phyloP scores from a whole-genome alignment of 208 protist species.

The Crithidia bombi region DNA sequence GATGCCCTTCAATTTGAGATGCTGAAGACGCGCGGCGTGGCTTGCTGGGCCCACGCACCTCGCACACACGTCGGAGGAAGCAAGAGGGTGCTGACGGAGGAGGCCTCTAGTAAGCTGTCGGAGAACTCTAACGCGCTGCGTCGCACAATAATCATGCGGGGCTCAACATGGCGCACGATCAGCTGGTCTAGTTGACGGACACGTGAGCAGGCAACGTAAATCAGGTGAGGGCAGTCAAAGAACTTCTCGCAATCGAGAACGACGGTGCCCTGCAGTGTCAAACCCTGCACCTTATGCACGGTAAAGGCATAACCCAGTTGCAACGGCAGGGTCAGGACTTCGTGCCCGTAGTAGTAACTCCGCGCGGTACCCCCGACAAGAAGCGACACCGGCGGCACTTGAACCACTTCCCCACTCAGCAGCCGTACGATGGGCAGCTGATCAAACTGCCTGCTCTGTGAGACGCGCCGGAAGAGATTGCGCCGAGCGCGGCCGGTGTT shows the following conservation, averaged over 20 bases:
- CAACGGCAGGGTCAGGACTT: conserved; percentile 77
- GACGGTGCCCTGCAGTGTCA: conserved; percentile 83
- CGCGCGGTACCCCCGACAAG: conserved; percentile 68
- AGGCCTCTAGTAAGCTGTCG: conserved; percentile 36
- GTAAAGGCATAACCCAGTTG: conserved; percentile 92
- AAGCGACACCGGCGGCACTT: conserved; percentile 72
- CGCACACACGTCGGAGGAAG: conserved; percentile 18
- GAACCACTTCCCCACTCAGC: conserved; percentile 73
- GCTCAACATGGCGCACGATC: conserved; percentile 72
- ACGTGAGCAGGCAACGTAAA: conserved; percentile 91
- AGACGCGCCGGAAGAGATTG: conserved; percentile 32
- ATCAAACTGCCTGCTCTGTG: conserved; percentile 46
- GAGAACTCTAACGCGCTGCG: conserved; percentile 77
- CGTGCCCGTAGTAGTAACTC: conserved; percentile 87
- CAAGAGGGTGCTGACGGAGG: conserved; percentile 19
- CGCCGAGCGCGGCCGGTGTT: conserved; percentile 28
- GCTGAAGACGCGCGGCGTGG: conserved; percentile 30
- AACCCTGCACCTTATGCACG: conserved; percentile 93
- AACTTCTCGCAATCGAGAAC: conserved; percentile 88
- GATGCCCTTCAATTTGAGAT: conserved; percentile 10
- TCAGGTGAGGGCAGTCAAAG: conserved; percentile 89
- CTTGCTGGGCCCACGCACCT: conserved; percentile 32
- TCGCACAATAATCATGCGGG: conserved; percentile 83
- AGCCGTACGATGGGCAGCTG: conserved; percentile 85
- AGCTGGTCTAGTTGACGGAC: conserved; percentile 85